Evolutionary conservation across 768 basidiomycete genomes (phyloP).

Genomic region (Pleurotus djamor): DNA sequence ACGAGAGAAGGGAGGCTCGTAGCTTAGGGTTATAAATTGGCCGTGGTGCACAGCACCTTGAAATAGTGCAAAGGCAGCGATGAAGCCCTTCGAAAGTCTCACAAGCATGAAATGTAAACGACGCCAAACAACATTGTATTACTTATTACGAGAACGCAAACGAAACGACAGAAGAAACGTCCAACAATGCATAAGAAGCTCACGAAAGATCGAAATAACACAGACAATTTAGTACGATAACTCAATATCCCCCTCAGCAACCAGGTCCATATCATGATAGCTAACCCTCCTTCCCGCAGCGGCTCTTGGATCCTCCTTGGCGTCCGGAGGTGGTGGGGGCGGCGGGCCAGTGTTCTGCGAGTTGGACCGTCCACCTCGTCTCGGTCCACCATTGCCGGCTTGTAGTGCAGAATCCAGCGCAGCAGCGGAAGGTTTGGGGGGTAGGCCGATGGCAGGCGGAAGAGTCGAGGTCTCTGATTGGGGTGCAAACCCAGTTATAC

Average conservation of each 20-base stretch:
- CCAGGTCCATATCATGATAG: conserved; percentile 95
- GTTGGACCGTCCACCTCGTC: conserved; percentile 33
- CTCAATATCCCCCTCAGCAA: conserved; percentile 63
- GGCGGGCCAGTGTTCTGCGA: conserved; percentile 49
- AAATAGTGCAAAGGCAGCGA: neutral
- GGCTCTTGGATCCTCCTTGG: conserved; percentile 90
- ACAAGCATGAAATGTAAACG: neutral
- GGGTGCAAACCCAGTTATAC: conserved; percentile 75
- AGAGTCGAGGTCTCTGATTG: conserved; percentile 37
- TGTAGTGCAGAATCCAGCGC: conserved; percentile 50
- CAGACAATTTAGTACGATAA: conserved; percentile 27
- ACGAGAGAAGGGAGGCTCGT: neutral
- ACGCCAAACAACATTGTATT: neutral
- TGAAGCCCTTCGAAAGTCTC: neutral
- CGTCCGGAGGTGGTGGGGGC: conserved; percentile 83
- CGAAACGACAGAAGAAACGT: neutral
- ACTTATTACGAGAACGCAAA: neutral
- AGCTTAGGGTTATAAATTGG: neutral
- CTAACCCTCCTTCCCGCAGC: conserved; percentile 86
- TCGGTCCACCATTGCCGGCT: conserved; percentile 38
- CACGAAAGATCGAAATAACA: neutral
- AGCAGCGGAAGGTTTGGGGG: conserved; percentile 69
- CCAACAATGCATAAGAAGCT: neutral
- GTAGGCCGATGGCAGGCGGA: conserved; percentile 71
- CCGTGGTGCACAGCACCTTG: neutral